Base-by-base conservation (phyloP, 192 early-diverging fungal genomes). In the Umbelopsis sp. region DNA sequence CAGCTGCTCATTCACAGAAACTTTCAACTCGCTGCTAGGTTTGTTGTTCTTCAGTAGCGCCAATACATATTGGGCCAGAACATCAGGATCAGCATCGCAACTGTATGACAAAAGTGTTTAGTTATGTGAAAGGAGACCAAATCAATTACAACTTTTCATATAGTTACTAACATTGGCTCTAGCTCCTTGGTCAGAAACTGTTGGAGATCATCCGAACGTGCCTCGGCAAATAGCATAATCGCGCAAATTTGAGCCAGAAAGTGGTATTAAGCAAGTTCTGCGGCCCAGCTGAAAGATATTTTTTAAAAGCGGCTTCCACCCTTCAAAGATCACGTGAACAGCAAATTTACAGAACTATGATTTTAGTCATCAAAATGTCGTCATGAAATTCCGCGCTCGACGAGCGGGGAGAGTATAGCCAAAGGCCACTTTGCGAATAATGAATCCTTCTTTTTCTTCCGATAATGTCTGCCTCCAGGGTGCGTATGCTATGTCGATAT, bases 61-160 rank as follows among this genome's bases (percentile, higher is more conserved):
- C 47, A 94, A 76, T 35, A 93, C 86, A 77, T 94, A 95, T 30
- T 94, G 88, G 9, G 93, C 89, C 21, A 94, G 67, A 35, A 91
- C 90, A n/a, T 72, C 75, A 16, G 91, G 91, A 76, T 94, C 93
- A 33, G 85, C 87, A 44, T 88, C 87, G 41, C 81, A 85, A 58
- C 87, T 88, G 70, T 55, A 46, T 27, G 16, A 69, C 5, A 73
- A 46, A 33, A 25, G 13, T 0, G 18, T 61, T 61, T 16, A 61
- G 30, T 12, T 33, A 4, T 4, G 25, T 33, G 0, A 8, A 18
- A 15, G 11, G 13, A 35, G 0, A 16, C 16, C 16, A 27, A 35
- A 7, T 6, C 1, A 16, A 18, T 18, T 35, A 16, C 10, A 1
- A 41, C 2, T 41, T 1, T 9, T 41, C 30, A 25, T 35, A 35